These are phyloP conservation scores for Hericium erinaceus DNA, from an alignment of 768 basidiomycete species.

Conservation along the genomic window DNA sequence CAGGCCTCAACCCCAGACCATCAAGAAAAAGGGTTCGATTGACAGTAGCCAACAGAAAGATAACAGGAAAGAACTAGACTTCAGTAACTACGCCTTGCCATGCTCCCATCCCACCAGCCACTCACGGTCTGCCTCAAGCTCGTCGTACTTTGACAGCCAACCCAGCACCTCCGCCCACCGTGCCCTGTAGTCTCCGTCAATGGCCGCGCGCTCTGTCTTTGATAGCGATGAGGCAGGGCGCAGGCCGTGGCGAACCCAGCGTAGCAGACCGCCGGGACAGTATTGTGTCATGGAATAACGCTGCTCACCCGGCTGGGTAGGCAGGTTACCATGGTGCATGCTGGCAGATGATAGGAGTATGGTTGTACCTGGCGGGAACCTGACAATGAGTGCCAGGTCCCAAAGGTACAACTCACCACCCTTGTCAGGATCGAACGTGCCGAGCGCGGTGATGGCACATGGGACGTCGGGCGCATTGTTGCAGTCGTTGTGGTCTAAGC, in stretches of 20 bases:
- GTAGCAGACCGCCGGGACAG: constrained; percentile 6
- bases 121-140: neutral
- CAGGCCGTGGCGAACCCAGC: constrained; percentile 3
- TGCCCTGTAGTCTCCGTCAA: neutral
- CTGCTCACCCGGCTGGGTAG: constrained; percentile 5
- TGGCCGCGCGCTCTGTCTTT: neutral
- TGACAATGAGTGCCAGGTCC: constrained; percentile 12
- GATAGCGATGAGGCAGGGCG: neutral
- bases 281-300: constrained; percentile 8
- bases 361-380: constrained; percentile 14
- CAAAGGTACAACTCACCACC: constrained; percentile 15
- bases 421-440: constrained; percentile 8
- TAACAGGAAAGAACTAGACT: neutral
- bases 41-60: too few relatives aligned
- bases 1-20: too few relatives aligned
- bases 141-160: neutral
- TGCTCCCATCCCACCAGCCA: neutral
- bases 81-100: neutral
- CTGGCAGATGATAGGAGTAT: constrained; percentile 14
- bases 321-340: constrained; percentile 12
- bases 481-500: constrained; percentile 8
- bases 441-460: constrained; percentile 13
- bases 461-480: constrained; percentile 3
- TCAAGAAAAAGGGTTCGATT: too few relatives aligned
- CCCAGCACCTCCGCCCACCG: neutral